Evolutionary conservation across 1,139 yeast genomes (phyloP).

Genomic region (Yamadazyma sp.): DNA sequence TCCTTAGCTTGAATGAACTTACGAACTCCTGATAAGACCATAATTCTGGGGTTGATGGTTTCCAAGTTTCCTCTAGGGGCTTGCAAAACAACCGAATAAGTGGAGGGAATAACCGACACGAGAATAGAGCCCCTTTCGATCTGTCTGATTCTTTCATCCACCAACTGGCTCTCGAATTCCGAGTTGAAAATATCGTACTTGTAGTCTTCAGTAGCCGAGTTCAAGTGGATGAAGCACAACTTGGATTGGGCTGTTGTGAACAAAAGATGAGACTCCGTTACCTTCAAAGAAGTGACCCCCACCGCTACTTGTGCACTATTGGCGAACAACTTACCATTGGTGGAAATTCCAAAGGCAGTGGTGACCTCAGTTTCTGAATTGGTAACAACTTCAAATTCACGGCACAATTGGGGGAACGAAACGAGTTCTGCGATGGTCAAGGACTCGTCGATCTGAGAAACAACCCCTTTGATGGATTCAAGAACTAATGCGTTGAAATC

Average conservation of each 20-base stretch:
- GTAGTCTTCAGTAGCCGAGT: slow-evolving; percentile 33
- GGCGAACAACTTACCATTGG: slow-evolving; percentile 72
- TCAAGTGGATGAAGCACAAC: slow-evolving; percentile 78
- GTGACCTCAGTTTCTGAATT: slow-evolving; percentile 27
- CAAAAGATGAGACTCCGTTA: slow-evolving; percentile 71
- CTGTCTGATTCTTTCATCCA: slow-evolving; percentile 83
- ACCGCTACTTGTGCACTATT: slow-evolving; percentile 61
- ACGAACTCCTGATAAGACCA: slow-evolving; percentile 86
- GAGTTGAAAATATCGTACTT: slow-evolving; percentile 24
- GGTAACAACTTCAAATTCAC: slow-evolving; percentile 54
- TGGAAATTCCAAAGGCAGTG: slow-evolving; percentile 69
- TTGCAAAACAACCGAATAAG: slow-evolving; percentile 79
- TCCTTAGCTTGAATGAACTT: slow-evolving; percentile 55
- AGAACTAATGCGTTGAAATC: slow-evolving; percentile 54
- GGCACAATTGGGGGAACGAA: slow-evolving; percentile 69
- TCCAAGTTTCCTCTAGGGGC: slow-evolving; percentile 97
- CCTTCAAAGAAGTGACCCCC: slow-evolving; percentile 79
- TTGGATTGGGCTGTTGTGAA: slow-evolving; percentile 89
- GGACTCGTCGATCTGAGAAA: slow-evolving; percentile 39
- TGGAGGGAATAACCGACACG: slow-evolving; percentile 80
- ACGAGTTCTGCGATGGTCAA: slow-evolving; percentile 32
- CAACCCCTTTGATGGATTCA: slow-evolving; percentile 65
- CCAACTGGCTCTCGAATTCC: slow-evolving; percentile 17
- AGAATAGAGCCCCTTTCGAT: slow-evolving; percentile 89
- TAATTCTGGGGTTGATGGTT: slow-evolving; percentile 87